Evolutionary conservation across 805 yeast species (phyloP).

Genomic region (Metschnikowia rubicola): DNA sequence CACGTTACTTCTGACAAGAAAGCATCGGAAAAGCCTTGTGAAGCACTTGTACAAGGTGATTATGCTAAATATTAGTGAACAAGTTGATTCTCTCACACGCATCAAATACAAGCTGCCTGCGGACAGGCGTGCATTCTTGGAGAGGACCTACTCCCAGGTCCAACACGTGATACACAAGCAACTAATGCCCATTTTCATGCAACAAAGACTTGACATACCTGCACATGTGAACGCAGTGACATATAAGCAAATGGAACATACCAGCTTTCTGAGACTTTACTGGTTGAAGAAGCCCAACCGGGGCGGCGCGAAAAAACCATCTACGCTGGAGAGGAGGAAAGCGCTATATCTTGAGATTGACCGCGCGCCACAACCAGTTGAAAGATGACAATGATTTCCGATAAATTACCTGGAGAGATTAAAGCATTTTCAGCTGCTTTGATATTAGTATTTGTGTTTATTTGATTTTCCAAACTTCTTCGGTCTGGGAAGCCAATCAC

Average conservation of each 20-base stretch:
- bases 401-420: no score
- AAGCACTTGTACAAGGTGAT: constrained; percentile 36
- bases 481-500: neutral
- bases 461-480: neutral
- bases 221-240: constrained; percentile 24
- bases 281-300: constrained; percentile 24
- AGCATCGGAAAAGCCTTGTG: constrained; percentile 23
- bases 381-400: no score
- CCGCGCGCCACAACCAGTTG: neutral
- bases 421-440: no score
- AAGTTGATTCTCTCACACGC: constrained; percentile 33
- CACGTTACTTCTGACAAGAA: constrained; percentile 21
- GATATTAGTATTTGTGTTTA: no score
- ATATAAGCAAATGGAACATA: constrained; percentile 23
- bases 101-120: constrained; percentile 34
- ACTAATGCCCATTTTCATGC: constrained; percentile 23
- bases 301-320: neutral
- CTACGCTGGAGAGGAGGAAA: constrained; percentile 8
- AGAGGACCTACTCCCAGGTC: constrained; percentile 24
- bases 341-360: constrained; percentile 3
- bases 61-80: constrained; percentile 36
- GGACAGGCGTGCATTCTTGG: constrained; percentile 27
- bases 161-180: constrained; percentile 26
- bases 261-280: constrained; percentile 30
- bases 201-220: constrained; percentile 13